Base-by-base conservation (phyloP, 2,329 filamentous ascomycete species). In the Arthrobotrys sphaeroides region DNA sequence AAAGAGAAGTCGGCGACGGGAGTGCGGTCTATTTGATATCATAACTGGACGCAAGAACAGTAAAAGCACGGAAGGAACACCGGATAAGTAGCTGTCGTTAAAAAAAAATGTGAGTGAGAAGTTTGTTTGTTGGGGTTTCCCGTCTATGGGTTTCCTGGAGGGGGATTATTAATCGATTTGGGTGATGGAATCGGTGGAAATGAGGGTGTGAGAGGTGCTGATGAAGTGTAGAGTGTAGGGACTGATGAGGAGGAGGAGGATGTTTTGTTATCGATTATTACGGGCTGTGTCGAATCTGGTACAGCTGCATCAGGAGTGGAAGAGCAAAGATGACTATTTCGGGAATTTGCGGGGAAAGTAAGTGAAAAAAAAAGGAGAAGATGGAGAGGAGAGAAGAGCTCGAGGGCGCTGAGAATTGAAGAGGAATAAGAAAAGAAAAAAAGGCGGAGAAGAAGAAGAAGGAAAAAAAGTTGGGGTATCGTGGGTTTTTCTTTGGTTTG, bases 1-100 rank as follows among this genome's bases (percentile, higher is more conserved):
- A 33, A 55, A 66, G 33, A 22, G 6, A 10, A 47, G 59, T 60
- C 47, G 38, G 62, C 36, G 45, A 24, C 28, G 18, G 9, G 16
- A 55, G 18, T 65, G 57, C 64, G 24, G 42, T 75, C 72, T 75
- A 75, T 75, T 13, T 75, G 72, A 75, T 75, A 75, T 75, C 72
- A 75, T 75, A 55, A 67, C 38, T 59, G 33, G 6, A 22, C 51
- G 40, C 18, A 33, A 16, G 20, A 16, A 59, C 26, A 16, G 60
- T 20, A 26, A 38, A 66, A 31, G 36, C 6, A 59, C n/a, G 9
- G n/a, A 20, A 22, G 10, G 36, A 67, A 55, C 36, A 31, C 42
- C 55, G 36, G 38, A 33, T n/a, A n/a, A n/a, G n/a, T n/a, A 47
- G 18, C 57, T 26, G 38, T 33, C n/a, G 31, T 26, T 31, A 40